A percentile compares a stretch with the other conserved stretches of the same genome.
Evolutionary conservation across 441 rosid genomes (phyloP).

Genomic region (Macaranga tanarius): DNA sequence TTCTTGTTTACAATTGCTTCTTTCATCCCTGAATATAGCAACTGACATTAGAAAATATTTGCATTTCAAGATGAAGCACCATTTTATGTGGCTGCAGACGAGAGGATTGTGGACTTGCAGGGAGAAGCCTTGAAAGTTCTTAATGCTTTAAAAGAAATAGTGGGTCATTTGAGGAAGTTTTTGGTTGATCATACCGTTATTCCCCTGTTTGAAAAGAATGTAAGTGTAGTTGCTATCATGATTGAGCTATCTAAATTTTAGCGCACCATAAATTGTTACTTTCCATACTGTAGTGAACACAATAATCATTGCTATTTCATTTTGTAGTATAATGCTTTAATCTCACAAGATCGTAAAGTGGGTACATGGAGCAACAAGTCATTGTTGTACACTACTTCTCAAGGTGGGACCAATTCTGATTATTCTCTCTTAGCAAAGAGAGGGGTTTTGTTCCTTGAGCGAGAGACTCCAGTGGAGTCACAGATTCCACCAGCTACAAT

Average conservation of each 20-base stretch:
- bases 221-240: slow-evolving; percentile 27
- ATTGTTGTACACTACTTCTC: slow-evolving; percentile 27
- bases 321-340: slow-evolving; percentile 32
- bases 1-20: not conserved
- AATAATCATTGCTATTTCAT: no score
- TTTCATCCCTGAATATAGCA: not conserved
- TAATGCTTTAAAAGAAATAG: slow-evolving; percentile 45
- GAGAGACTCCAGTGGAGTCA: slow-evolving; percentile 41
- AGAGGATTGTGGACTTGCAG: slow-evolving; percentile 48
- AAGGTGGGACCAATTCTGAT: slow-evolving; percentile 29
- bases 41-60: not conserved
- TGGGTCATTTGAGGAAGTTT: slow-evolving; percentile 53
- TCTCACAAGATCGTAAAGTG: slow-evolving; percentile 40
- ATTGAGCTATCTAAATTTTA: not conserved
- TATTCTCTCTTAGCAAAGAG: slow-evolving; percentile 42
- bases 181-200: slow-evolving; percentile 54
- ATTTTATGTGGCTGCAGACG: slow-evolving; percentile 43
- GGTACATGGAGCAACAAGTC: slow-evolving; percentile 36
- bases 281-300: no score
- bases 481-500: slow-evolving; percentile 35
- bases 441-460: slow-evolving; percentile 38
- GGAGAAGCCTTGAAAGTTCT: slow-evolving; percentile 49
- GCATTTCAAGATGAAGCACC: slow-evolving; percentile 46
- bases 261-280: not conserved
- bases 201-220: slow-evolving; percentile 52